A percentile compares a stretch with the other conserved stretches of the same genome.
Conservation (phyloP, 2,329 filamentous ascomycete species). For the Neofusicoccum parvum region DNA sequence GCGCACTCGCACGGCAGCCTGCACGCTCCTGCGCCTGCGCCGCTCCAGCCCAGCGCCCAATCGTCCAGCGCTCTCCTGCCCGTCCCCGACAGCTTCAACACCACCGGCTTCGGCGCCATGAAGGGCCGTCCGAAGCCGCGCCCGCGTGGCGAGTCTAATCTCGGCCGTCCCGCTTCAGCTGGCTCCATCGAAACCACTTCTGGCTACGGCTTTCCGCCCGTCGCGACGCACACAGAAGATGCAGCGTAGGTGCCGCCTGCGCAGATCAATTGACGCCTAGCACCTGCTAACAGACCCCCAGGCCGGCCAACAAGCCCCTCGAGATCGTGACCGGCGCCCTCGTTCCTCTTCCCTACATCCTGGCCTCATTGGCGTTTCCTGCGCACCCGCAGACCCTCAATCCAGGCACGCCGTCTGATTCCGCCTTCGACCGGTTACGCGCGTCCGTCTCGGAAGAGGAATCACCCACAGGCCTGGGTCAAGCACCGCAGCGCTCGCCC, state of each 20-base stretch:
- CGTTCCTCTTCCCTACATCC: constrained; percentile 51
- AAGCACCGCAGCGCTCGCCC: constrained; percentile 28
- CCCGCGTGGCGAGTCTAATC: constrained; percentile 48
- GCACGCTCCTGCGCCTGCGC: constrained; percentile 25
- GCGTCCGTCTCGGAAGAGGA: constrained; percentile 10
- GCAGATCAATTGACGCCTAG: neutral
- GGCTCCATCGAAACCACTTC: neutral
- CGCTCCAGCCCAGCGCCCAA: neutral
- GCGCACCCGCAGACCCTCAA: neutral
- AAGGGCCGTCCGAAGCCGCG: constrained; percentile 35
- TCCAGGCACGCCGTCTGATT: constrained; percentile 1
- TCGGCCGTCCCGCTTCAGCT: constrained; percentile 38
- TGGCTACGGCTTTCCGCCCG: constrained; percentile 18
- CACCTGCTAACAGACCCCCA: constrained; percentile 21
- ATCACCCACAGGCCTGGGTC: neutral
- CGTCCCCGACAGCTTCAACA: constrained; percentile 1
- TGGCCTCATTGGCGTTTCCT: constrained; percentile 50
- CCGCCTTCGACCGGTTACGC: constrained; percentile 13
- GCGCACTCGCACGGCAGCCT: constrained; percentile 25
- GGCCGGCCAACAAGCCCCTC: constrained; percentile 41
- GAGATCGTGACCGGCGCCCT: constrained; percentile 55
- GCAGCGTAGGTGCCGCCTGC: constrained; percentile 15
- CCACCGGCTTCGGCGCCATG: constrained; percentile 23
- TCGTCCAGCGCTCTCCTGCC: neutral
- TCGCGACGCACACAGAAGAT: neutral